phyloP scores from a whole-genome alignment of 2,329 filamentous ascomycete genomes.

The Beauveria caledonica region DNA sequence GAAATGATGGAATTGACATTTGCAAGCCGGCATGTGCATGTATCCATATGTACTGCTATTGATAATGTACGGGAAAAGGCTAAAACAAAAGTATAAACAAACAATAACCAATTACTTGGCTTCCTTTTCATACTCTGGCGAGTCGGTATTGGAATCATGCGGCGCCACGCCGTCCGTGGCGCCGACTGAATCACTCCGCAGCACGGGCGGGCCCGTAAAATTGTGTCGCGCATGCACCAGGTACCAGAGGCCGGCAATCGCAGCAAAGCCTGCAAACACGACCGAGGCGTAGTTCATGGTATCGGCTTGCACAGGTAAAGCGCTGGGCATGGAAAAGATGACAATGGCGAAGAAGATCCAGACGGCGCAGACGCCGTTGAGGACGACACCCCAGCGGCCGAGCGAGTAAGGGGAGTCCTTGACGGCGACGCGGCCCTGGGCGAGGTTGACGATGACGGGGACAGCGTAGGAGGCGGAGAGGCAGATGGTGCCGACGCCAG shows the following conservation, averaged over 20 bases:
- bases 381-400: constrained; percentile 57
- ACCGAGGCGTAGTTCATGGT: constrained; percentile 61
- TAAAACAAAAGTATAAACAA: background rate
- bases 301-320: constrained; percentile 45
- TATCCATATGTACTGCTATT: background rate
- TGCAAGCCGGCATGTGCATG: background rate
- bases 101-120: background rate
- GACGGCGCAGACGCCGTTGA: constrained; percentile 59
- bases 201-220: constrained; percentile 49
- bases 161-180: constrained; percentile 5
- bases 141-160: constrained; percentile 1
- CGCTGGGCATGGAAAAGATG: constrained; percentile 68
- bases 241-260: constrained; percentile 55
- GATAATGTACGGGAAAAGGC: background rate
- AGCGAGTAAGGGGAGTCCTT: constrained; percentile 59
- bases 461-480: constrained; percentile 68
- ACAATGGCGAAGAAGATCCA: constrained; percentile 66
- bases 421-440: constrained; percentile 60
- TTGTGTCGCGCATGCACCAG: constrained; percentile 53
- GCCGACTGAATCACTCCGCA: constrained; percentile 5
- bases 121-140: constrained; percentile 2
- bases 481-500: constrained; percentile 71
- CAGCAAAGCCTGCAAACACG: constrained; percentile 55
- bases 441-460: constrained; percentile 62
- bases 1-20: background rate